Percentiles rank a stretch among this genome's conserved stretches.
These are phyloP conservation scores for Carpinus viminea DNA, from an alignment of 306 rosid species.

Conservation along the genomic window DNA sequence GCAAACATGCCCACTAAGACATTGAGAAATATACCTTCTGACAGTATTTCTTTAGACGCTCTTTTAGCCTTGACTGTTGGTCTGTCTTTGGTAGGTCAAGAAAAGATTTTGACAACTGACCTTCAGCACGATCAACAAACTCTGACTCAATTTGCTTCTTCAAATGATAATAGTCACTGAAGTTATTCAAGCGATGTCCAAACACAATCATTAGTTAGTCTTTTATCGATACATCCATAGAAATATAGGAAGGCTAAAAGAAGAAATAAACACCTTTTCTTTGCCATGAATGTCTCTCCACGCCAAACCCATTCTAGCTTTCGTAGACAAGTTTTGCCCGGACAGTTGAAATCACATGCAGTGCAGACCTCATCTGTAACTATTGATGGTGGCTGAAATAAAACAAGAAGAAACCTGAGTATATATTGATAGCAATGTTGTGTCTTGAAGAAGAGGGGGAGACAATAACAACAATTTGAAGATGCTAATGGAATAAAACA, in stretches of 20 bases:
- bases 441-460: neutral
- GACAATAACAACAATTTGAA: constrained; percentile 5
- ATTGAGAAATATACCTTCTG: constrained; percentile 68
- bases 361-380: constrained; percentile 96
- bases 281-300: constrained; percentile 87
- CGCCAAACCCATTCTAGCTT: constrained; percentile 99
- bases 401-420: constrained; percentile 22
- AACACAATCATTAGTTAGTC: constrained; percentile 32
- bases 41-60: constrained; percentile 92
- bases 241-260: constrained; percentile 11
- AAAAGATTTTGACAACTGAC: constrained; percentile 68
- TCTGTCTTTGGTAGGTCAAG: constrained; percentile 89
- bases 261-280: constrained; percentile 56
- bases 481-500: neutral
- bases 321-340: constrained; percentile 92
- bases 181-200: constrained; percentile 30
- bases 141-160: constrained; percentile 97
- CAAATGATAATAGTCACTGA: constrained; percentile 88
- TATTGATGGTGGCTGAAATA: constrained; percentile 87
- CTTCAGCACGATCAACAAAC: constrained; percentile 59
- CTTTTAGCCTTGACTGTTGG: constrained; percentile 79
- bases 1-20: constrained; percentile 26
- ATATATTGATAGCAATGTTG: neutral
- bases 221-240: constrained; percentile 18
- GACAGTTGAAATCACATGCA: constrained; percentile 98